phyloP scores from a whole-genome alignment of 805 yeast genomes.

The Candida ponderosae region DNA sequence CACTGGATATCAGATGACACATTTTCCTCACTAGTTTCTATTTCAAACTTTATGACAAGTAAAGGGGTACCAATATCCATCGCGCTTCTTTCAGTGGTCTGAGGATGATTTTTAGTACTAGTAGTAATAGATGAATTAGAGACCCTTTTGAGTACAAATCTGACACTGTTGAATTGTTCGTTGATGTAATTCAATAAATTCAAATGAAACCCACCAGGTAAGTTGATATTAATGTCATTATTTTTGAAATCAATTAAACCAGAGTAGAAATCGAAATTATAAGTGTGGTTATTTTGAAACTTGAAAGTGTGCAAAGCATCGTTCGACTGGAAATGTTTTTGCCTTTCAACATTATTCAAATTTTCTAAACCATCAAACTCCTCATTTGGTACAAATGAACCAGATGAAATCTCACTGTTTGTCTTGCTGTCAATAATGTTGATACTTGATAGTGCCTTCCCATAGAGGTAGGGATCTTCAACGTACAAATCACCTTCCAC shows the following conservation, averaged over 20 bases:
- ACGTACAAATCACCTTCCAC: conserved; percentile 53
- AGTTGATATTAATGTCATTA: conserved; percentile 39
- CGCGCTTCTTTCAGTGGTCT: conserved; percentile 7
- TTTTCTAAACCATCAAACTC: conserved; percentile 12
- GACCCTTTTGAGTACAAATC: conserved; percentile 32
- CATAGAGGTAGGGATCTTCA: conserved; percentile 58
- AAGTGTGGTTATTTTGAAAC: conserved; percentile 30
- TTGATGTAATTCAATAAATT: conserved; percentile 35
- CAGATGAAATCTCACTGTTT: conserved; percentile 4
- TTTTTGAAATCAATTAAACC: conserved; percentile 42
- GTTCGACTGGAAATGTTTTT: conserved; percentile 33
- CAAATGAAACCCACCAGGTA: conserved; percentile 46
- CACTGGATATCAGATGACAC: too few relatives aligned
- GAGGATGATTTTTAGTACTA: background rate
- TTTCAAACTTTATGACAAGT: conserved; percentile 12
- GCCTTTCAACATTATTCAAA: conserved; percentile 28
- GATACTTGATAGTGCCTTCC: conserved; percentile 51
- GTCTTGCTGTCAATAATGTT: conserved; percentile 32
- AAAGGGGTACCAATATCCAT: conserved; percentile 12
- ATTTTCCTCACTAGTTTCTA: too few relatives aligned
- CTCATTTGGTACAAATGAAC: conserved; percentile 15
- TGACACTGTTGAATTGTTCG: conserved; percentile 35
- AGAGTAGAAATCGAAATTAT: conserved; percentile 47
- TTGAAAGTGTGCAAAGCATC: conserved; percentile 30
- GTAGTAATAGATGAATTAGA: background rate